Base-by-base conservation (phyloP, 1,284 basidiomycete species). In the Leucoagaricus sp. region DNA sequence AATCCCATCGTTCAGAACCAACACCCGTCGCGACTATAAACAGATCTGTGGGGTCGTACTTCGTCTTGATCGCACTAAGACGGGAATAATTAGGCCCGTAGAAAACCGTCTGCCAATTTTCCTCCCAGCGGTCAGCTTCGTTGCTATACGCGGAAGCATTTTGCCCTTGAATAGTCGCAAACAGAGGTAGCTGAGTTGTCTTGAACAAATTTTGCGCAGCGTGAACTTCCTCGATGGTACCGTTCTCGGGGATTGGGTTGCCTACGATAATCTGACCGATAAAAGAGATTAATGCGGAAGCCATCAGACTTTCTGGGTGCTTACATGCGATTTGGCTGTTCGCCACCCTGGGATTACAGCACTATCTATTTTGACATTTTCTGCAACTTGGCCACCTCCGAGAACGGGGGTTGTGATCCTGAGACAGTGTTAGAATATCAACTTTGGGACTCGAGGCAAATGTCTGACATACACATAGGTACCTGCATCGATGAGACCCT, bases 21-120 rank as follows among this genome's bases (percentile, higher is more conserved):
- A 80, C 76, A 0, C 79, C 80, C 33, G 70, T 65, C 0, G 63
- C 57, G 7, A 80, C 75, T 19, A 77, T 63, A 60, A 81, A 82
- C n/a, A 81, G 56, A 34, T 68, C 69, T n/a, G 68, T 53, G 0
- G 75, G 73, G 61, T 83, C 80, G 57, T 79, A 77, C 53, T 63
- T 71, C 8, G 64, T 53, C 63, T 81, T 82, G 65, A 82, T 77
- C 0, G 49, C 60, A 58, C 70, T 72, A 44, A 80, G 59, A 21
- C 60, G 62, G 2, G 62, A 23, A 52, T 79, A 79, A 59, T 81
- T 75, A 5, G 67, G 58, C 0, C 79, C 78, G 58, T 78, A 82
- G 65, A 79, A 81, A 0, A 73, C 67, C 4, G 67, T 58, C 59
- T 73, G 65, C 56, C 70, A 75, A 41, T 80, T 61, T 2, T 64